Conservation (phyloP, 768 basidiomycete genomes). For the Pulveroboletus sp. region DNA sequence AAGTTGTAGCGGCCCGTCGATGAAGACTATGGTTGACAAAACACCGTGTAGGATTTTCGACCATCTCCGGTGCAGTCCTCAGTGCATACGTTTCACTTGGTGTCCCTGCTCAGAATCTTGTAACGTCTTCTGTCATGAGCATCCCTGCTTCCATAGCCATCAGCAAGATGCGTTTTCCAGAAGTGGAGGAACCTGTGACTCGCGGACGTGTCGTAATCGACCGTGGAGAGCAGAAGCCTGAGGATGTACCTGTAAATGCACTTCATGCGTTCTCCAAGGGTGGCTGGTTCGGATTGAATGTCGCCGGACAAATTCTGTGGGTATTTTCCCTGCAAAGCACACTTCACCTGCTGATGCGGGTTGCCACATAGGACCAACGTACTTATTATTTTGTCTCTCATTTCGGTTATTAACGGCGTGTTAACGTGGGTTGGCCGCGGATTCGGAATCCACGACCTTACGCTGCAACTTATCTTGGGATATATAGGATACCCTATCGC, state of each 20-base stretch:
- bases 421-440: slow-evolving; percentile 87
- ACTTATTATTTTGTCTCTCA: slow-evolving; percentile 77
- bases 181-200: slow-evolving; percentile 81
- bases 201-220: slow-evolving; percentile 77
- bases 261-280: slow-evolving; percentile 88
- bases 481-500: slow-evolving; percentile 88
- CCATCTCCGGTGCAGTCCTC: slow-evolving; percentile 88
- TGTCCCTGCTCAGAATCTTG: slow-evolving; percentile 72
- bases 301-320: slow-evolving; percentile 84
- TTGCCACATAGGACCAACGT: slow-evolving; percentile 60
- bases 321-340: slow-evolving; percentile 18
- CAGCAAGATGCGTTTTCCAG: slow-evolving; percentile 82
- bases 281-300: slow-evolving; percentile 77
- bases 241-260: slow-evolving; percentile 64
- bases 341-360: slow-evolving; percentile 8
- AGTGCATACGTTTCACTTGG: slow-evolving; percentile 77
- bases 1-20: slow-evolving; percentile 8
- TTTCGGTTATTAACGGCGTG: slow-evolving; percentile 77
- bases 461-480: slow-evolving; percentile 78
- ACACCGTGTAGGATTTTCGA: slow-evolving; percentile 60
- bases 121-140: slow-evolving; percentile 91
- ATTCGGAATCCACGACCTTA: slow-evolving; percentile 78
- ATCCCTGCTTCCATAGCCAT: slow-evolving; percentile 94
- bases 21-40: slow-evolving; percentile 3
- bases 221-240: slow-evolving; percentile 58